phyloP scores from a whole-genome alignment of 2,329 filamentous ascomycete species.

The Drechmeria coniospora region DNA sequence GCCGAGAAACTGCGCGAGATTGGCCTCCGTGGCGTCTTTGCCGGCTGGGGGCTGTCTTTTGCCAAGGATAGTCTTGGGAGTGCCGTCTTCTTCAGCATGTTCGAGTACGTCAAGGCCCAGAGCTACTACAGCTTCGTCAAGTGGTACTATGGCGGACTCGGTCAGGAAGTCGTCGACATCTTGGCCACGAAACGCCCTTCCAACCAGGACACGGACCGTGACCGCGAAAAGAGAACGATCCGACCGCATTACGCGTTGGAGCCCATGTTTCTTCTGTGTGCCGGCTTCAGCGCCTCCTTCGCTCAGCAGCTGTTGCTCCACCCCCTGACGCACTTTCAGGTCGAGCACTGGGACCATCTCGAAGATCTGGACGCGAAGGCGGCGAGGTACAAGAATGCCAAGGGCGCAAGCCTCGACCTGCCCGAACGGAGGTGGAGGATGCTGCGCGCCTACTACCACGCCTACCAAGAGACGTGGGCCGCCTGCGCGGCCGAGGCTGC shows the following conservation, averaged over 20 bases:
- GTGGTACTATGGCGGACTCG: conserved; percentile 50
- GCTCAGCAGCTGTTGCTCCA: conserved; percentile 56
- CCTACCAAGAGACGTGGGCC: conserved; percentile 52
- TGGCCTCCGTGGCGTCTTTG: conserved; percentile 55
- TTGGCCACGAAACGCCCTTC: conserved; percentile 30
- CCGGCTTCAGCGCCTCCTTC: conserved; percentile 53
- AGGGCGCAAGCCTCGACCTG: conserved; percentile 13
- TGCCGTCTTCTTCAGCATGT: conserved; percentile 58
- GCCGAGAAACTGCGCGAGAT: conserved; percentile 51
- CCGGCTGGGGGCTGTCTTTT: conserved; percentile 55
- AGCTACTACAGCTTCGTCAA: conserved; percentile 54
- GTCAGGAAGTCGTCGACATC: conserved; percentile 33
- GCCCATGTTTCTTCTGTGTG: conserved; percentile 53
- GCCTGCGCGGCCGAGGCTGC: conserved; percentile 44
- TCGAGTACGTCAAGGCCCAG: conserved; percentile 64
- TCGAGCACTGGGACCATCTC: conserved; percentile 56
- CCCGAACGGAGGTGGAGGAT: conserved; percentile 30
- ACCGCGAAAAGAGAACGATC: conserved; percentile 28
- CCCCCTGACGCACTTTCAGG: conserved; percentile 54
- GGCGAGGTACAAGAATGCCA: conserved; percentile 26
- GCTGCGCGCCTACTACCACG: conserved; percentile 51
- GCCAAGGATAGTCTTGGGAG: conserved; percentile 55
- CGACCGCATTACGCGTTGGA: conserved; percentile 62
- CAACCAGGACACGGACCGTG: conserved; percentile 9
- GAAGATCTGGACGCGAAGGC: conserved; percentile 54